These are phyloP conservation scores for Oryza glaberrima DNA, from an alignment of 176 grass and related monocot genomes.

Conservation along the genomic window DNA sequence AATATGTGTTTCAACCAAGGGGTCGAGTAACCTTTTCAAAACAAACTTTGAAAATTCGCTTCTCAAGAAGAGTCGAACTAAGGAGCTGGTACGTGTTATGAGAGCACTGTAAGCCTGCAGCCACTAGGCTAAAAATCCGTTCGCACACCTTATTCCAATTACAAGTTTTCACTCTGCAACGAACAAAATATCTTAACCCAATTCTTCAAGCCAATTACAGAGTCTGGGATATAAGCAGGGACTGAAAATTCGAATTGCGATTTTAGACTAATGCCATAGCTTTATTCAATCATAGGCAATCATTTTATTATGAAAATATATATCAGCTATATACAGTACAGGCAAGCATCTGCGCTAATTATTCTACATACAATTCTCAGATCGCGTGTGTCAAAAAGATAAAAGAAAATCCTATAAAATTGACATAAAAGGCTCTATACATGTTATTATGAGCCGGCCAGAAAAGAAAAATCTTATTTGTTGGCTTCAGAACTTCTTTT, in stretches of 20 bases:
- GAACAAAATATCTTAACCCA: too few species aligned
- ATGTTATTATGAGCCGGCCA: not conserved
- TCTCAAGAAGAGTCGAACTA: too few species aligned
- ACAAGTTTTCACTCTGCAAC: too few species aligned
- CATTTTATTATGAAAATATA: not conserved
- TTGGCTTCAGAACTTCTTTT: constrained; percentile 20
- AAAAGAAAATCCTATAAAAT: not conserved
- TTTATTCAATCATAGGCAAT: constrained; percentile 1
- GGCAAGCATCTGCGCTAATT: not conserved
- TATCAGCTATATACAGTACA: not conserved
- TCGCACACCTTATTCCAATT: too few species aligned
- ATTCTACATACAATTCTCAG: constrained; percentile 40
- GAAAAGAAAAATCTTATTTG: constrained; percentile 29
- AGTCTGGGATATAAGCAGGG: not conserved
- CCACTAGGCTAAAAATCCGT: too few species aligned
- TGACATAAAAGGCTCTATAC: not conserved
- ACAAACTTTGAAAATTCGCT: too few species aligned
- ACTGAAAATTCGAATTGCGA: not conserved
- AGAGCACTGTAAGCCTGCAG: too few species aligned
- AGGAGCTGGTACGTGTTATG: too few species aligned
- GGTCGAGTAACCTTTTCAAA: too few species aligned
- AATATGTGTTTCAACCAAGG: too few species aligned
- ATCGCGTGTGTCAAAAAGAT: not conserved
- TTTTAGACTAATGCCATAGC: not conserved
- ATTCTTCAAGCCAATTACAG: too few species aligned